Percentiles rank a stretch among this genome's conserved stretches.
phyloP scores from a whole-genome alignment of 805 yeast genomes.

The Trichomonascus vanleenenianus region DNA sequence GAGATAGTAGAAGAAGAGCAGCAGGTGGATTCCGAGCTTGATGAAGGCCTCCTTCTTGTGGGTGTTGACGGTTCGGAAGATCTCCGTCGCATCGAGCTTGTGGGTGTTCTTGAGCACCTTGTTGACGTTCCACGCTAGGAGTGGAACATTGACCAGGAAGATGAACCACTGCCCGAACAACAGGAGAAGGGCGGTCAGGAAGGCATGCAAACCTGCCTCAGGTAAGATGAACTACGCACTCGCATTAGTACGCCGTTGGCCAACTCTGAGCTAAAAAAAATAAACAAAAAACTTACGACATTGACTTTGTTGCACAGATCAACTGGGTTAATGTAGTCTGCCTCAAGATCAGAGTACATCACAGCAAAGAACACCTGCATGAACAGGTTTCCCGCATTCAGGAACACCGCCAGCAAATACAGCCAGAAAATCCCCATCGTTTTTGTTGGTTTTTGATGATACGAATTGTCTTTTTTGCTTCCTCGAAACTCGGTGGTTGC shows the following conservation, averaged over 20 bases:
- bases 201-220: conserved; percentile 71
- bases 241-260: too few species aligned
- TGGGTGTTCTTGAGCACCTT: conserved; percentile 74
- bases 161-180: conserved; percentile 91
- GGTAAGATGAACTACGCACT: conserved; percentile 60
- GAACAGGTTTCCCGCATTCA: conserved; percentile 78
- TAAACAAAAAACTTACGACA: conserved; percentile 32
- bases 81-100: conserved; percentile 93
- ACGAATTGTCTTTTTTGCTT: background rate
- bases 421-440: conserved; percentile 15
- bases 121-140: conserved; percentile 74
- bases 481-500: background rate
- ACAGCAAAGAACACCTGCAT: conserved; percentile 89
- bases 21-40: conserved; percentile 83
- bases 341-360: conserved; percentile 79
- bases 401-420: conserved; percentile 48
- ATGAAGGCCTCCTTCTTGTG: conserved; percentile 87
- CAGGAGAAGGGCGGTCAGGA: conserved; percentile 60
- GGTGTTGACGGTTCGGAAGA: conserved; percentile 84
- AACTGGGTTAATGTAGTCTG: conserved; percentile 90
- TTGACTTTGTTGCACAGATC: conserved; percentile 91
- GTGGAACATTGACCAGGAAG: conserved; percentile 76
- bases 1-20: conserved; percentile 90
- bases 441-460: too few species aligned
- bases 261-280: too few species aligned